Conservation (phyloP, 2,329 filamentous ascomycete species). For the Mariannaea elegans region DNA sequence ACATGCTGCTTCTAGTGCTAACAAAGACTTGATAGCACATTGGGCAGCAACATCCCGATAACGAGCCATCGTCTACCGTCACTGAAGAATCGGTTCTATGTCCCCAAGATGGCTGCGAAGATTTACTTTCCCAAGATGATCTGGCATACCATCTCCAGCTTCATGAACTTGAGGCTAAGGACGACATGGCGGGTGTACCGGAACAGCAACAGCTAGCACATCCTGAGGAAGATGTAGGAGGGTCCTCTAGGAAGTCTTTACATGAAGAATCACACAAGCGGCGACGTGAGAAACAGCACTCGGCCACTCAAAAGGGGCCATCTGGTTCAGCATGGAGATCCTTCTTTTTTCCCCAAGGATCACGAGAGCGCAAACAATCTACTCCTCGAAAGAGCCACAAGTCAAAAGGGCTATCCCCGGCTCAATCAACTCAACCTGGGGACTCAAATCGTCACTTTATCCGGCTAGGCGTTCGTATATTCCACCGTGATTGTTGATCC, state of each 20-base stretch:
- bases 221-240: conserved; percentile 8
- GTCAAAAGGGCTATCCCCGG: conserved; percentile 26
- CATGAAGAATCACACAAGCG: conserved; percentile 15
- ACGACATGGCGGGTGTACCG: conserved; percentile 19
- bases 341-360: conserved; percentile 27
- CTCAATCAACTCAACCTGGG: conserved; percentile 2
- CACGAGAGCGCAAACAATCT: conserved; percentile 21
- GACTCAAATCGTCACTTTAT: conserved; percentile 20
- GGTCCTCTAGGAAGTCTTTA: not conserved
- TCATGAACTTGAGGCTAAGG: conserved; percentile 37
- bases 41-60: conserved; percentile 39
- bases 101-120: conserved; percentile 62
- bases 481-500: not conserved
- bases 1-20: conserved; percentile 48
- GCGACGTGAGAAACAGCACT: conserved; percentile 18
- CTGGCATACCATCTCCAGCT: conserved; percentile 38
- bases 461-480: conserved; percentile 32
- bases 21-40: conserved; percentile 38
- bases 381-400: conserved; percentile 35
- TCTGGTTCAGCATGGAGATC: conserved; percentile 37
- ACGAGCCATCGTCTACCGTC: conserved; percentile 22
- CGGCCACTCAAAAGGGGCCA: conserved; percentile 5
- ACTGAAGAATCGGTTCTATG: conserved; percentile 27
- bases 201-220: conserved; percentile 20
- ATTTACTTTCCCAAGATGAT: conserved; percentile 50